Base-by-base conservation (phyloP, 306 rosid species). In the Leucaena leucocephala region DNA sequence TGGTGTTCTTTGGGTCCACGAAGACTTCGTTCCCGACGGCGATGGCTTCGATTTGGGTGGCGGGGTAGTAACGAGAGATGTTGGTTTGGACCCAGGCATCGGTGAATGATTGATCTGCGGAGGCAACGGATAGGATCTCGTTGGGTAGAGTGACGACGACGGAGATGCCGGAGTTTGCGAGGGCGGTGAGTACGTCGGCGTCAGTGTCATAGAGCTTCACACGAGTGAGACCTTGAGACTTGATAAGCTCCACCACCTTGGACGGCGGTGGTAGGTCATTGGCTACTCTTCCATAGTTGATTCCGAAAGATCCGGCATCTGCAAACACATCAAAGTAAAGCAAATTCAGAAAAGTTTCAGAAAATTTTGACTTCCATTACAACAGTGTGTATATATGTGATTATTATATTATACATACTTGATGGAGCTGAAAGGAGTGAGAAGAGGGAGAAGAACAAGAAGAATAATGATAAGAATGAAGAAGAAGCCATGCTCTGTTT, bases 11-110 rank as follows among this genome's bases (percentile, higher is more conserved):
- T 0, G 94, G 90, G 87, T 90, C 94, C 2, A 46, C 93, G 74
- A 94, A 92, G 19, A 92, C 98, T 72, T 94, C 98, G 78, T 94
- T 94, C 0, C 98, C 98, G 17, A 94, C 88, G 17, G 97, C 93
- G 10, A 94, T 84, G 90, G 97, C 91, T 69, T 86, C 87, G 65
- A 92, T 86, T 49, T 89, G 76, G 8, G 97, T 92, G 57, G 87
- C 78, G 0, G 98, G 98, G 85, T 82, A 52, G 85, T 74, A 87
- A 0, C 5, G 74, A 3, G 86, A 27, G 81, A 94, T 87, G 82
- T 85, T 94, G 52, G 92, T 64, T 72, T 90, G 78, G 8, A 94
- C 89, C 97, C 97, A 94, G 0, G 85, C 76, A 83, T 94, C 97
- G n/a, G 97, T 85, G 76, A 83, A 87, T 1, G 97, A 89, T 16